These are phyloP conservation scores for Panicum virgatum DNA, from an alignment of 202 grass and related monocot genomes.

Conservation along the genomic window DNA sequence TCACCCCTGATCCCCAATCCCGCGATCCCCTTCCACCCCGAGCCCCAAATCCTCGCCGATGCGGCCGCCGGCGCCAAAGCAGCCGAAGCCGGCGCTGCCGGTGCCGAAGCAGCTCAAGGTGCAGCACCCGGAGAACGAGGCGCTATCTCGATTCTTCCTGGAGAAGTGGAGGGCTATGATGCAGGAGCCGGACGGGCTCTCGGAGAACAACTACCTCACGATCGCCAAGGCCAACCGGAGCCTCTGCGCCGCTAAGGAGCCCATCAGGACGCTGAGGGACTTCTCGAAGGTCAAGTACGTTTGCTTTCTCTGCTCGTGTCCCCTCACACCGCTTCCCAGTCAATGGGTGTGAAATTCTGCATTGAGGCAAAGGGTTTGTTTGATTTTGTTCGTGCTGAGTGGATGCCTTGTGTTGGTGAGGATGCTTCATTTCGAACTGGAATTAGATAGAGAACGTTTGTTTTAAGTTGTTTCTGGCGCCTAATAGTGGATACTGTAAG, in stretches of 20 bases:
- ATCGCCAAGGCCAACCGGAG: slow-evolving; percentile 50
- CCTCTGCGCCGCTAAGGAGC: slow-evolving; percentile 56
- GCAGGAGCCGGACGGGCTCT: slow-evolving; percentile 26
- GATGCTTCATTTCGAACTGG: not conserved
- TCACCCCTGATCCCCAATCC: not conserved
- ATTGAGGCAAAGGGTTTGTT: not conserved
- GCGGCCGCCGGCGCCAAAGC: not conserved
- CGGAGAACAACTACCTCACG: slow-evolving; percentile 47
- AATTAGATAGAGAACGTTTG: not conserved
- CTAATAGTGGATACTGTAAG: not conserved
- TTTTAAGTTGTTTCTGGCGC: not conserved
- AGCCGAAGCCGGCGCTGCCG: not conserved
- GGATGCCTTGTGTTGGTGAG: not conserved
- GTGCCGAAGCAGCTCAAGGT: slow-evolving; percentile 45
- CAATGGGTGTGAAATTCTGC: not conserved
- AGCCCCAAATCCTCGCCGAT: not conserved
- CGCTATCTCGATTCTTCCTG: slow-evolving; percentile 45
- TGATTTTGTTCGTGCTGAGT: not conserved
- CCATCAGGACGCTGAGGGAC: slow-evolving; percentile 56
- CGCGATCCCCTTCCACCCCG: not conserved
- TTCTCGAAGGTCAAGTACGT: slow-evolving; percentile 59
- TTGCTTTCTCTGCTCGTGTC: not conserved
- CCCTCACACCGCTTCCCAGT: not conserved
- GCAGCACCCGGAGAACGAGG: slow-evolving; percentile 64
- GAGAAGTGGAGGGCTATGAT: slow-evolving; percentile 61